These are phyloP conservation scores for Letharia columbiana DNA, from an alignment of 495 filamentous ascomycete species.

Conservation along the genomic window DNA sequence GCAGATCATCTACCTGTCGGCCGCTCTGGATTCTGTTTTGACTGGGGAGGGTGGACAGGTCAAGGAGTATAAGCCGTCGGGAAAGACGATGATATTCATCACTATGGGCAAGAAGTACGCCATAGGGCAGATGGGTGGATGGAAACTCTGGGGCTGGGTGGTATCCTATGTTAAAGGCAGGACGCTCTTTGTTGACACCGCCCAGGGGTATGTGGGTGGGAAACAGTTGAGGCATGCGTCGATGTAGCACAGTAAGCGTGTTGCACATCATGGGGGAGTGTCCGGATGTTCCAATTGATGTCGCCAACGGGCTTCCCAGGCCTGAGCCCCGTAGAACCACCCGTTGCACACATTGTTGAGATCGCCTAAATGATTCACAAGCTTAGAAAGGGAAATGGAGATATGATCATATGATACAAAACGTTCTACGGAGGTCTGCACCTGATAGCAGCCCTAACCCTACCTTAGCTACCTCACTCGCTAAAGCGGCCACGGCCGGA, in stretches of 20 bases:
- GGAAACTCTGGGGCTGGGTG: conserved; percentile 36
- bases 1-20: conserved; percentile 18
- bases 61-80: conserved; percentile 18
- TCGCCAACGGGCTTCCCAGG: too few species aligned
- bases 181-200: conserved; percentile 30
- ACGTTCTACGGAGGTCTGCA: too few species aligned
- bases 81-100: conserved; percentile 32
- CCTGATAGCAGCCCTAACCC: too few species aligned
- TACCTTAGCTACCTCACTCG: too few species aligned
- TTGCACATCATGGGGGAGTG: neutral
- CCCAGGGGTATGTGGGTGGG: conserved; percentile 14
- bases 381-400: too few species aligned
- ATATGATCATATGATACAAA: too few species aligned
- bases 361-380: too few species aligned
- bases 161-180: conserved; percentile 41
- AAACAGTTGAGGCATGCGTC: conserved; percentile 19
- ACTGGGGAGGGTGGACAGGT: conserved; percentile 4
- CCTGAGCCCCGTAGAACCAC: too few species aligned
- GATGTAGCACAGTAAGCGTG: conserved; percentile 6
- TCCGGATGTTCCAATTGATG: too few species aligned
- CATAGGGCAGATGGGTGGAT: conserved; percentile 43
- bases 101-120: conserved; percentile 40
- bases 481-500: too few species aligned
- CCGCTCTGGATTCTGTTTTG: conserved; percentile 13
- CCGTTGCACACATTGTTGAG: too few species aligned